Conservation (phyloP, 1,284 basidiomycete genomes). For the Puccinia polysora region DNA sequence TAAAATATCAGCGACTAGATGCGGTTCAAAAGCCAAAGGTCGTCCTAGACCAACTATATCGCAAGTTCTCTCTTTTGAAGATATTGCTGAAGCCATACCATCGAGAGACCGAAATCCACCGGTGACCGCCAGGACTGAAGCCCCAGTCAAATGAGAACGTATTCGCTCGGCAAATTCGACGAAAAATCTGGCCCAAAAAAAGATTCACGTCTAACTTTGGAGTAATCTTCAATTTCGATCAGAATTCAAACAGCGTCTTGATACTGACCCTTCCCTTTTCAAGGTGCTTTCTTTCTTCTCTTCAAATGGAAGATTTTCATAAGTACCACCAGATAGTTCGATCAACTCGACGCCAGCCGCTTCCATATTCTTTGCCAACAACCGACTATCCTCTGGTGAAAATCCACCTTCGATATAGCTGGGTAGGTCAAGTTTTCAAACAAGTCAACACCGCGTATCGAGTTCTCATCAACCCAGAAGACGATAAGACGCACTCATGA, state of each 20-base stretch:
- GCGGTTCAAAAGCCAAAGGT: constrained; percentile 57
- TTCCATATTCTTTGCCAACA: constrained; percentile 57
- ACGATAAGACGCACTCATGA: constrained; percentile 48
- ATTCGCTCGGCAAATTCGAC: constrained; percentile 56
- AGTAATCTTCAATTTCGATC: too few species aligned
- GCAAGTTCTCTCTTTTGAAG: constrained; percentile 42
- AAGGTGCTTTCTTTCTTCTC: constrained; percentile 54
- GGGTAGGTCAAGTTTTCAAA: constrained; percentile 42
- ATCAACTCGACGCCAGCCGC: constrained; percentile 58
- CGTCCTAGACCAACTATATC: constrained; percentile 57
- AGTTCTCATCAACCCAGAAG: constrained; percentile 46
- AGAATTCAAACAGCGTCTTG: not conserved
- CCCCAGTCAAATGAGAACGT: constrained; percentile 51
- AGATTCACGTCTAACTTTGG: constrained; percentile 27
- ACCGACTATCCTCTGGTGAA: constrained; percentile 56
- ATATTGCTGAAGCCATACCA: constrained; percentile 55
- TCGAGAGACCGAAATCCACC: constrained; percentile 57
- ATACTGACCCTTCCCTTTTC: constrained; percentile 31
- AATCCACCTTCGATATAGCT: constrained; percentile 56
- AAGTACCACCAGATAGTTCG: constrained; percentile 57
- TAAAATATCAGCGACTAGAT: constrained; percentile 55
- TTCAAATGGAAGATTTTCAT: constrained; percentile 53
- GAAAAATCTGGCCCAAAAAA: constrained; percentile 47
- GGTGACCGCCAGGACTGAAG: constrained; percentile 56
- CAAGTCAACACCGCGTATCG: too few species aligned